A percentile compares a stretch with the other conserved stretches of the same genome.
phyloP scores from a whole-genome alignment of 805 yeast species.

The Candida arabinofermentans region DNA sequence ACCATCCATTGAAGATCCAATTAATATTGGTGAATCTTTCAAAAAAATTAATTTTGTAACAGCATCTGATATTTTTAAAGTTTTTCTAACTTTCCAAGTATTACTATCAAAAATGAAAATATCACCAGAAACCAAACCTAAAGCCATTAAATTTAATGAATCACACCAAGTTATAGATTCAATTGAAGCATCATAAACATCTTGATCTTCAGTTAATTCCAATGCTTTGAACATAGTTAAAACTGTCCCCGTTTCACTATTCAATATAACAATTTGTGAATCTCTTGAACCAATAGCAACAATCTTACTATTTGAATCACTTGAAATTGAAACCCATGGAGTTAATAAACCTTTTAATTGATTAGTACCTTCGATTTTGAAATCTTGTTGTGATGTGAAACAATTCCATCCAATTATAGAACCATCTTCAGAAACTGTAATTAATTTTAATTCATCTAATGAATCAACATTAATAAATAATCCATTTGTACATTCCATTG shows the following conservation, averaged over 20 bases:
- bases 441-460: slow-evolving; percentile 56
- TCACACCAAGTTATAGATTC: slow-evolving; percentile 82
- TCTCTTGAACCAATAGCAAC: slow-evolving; percentile 85
- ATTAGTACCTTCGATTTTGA: slow-evolving; percentile 60
- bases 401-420: slow-evolving; percentile 87
- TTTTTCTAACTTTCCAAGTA: slow-evolving; percentile 81
- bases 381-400: slow-evolving; percentile 66
- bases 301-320: slow-evolving; percentile 42
- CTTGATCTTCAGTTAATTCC: slow-evolving; percentile 51
- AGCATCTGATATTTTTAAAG: slow-evolving; percentile 71
- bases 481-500: slow-evolving; percentile 76
- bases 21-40: slow-evolving; percentile 46
- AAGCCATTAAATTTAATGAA: slow-evolving; percentile 61
- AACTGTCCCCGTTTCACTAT: slow-evolving; percentile 67
- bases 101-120: slow-evolving; percentile 77
- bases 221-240: slow-evolving; percentile 63
- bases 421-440: slow-evolving; percentile 83
- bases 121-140: slow-evolving; percentile 87
- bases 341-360: slow-evolving; percentile 66
- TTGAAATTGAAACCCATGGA: slow-evolving; percentile 81
- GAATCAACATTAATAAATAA: slow-evolving; percentile 60
- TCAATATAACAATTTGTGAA: slow-evolving; percentile 78
- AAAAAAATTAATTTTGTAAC: slow-evolving; percentile 76
- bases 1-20: slow-evolving; percentile 83
- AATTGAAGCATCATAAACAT: slow-evolving; percentile 61